Evolutionary conservation across 176 grass and related monocot species (phyloP), one percentile per base, ranked within the genome.

Genomic region (Luzula sylvatica): DNA sequence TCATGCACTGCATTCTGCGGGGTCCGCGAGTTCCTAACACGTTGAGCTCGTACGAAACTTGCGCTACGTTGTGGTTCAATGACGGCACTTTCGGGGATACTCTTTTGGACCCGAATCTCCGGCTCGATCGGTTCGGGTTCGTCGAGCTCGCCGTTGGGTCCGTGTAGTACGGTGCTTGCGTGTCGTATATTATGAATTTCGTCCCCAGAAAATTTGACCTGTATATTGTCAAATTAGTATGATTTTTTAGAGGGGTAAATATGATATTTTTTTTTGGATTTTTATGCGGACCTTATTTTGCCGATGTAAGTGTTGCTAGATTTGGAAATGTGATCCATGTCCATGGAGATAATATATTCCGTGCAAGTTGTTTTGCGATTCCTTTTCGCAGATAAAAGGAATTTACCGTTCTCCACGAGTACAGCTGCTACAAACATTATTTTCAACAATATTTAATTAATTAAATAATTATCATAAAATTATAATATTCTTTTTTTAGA

Each of bases 191-290:
- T 77, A 86, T 42, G 69, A 99, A 99, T 29, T 92, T 99, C 4
- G 93, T 99, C 13, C 93, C 93, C 8, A 99, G 78, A 74, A 99
- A 99, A 42, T 99, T 99, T 47, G 93, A 99, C 52, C 93, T 99
- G 82, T 14, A 70, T 63, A 60, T n/a, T 42, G n/a, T n/a, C 30
- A 9, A 9, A 35, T 35, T 7, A 35, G 30, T 4, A 35, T 35
- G 9, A 35, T 32, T 32, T 32, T 32, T 32, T 32, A 8, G 3
- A 32, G 8, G 29, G 8, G 11, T 20, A 23, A 57, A n/a, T n/a
- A n/a, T n/a, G n/a, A n/a, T n/a, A n/a, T 32, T 32, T 3, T 32
- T 32, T 32, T 32, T 32, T 32, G 29, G 29, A 35, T 7, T 35
- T n/a, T 35, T 9, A 35, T 4, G 30, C 30, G 52, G 74, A 92